phyloP scores from a whole-genome alignment of 2,329 filamentous ascomycete genomes.

The Trichoderma aggressivum region DNA sequence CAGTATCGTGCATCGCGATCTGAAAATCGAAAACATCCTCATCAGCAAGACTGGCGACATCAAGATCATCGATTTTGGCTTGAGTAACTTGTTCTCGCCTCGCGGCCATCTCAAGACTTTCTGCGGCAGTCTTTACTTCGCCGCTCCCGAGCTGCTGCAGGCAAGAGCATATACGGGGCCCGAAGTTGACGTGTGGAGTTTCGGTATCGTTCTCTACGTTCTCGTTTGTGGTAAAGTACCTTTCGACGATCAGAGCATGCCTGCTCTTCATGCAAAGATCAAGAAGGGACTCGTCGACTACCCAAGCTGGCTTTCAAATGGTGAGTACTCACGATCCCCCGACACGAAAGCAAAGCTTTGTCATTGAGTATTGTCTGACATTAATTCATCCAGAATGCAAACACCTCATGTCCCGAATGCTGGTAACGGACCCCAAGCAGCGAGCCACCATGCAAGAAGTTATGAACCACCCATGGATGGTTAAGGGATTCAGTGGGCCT shows the following conservation, averaged over 20 bases:
- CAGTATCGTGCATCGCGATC: constrained; percentile 93
- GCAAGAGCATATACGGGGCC: constrained; percentile 92
- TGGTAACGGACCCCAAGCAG: constrained; percentile 88
- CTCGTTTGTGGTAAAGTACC: constrained; percentile 96
- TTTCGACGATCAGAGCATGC: constrained; percentile 99
- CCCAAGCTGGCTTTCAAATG: constrained; percentile 84
- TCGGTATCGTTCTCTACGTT: constrained; percentile 96
- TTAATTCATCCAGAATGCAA: constrained; percentile 68
- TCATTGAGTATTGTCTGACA: background rate
- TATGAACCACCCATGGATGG: constrained; percentile 93
- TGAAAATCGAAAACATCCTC: constrained; percentile 99
- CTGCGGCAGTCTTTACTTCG: constrained; percentile 96
- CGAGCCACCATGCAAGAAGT: constrained; percentile 87
- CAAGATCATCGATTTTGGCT: constrained; percentile 97
- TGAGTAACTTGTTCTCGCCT: constrained; percentile 94
- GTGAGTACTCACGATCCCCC: constrained; percentile 51
- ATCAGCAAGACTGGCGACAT: constrained; percentile 99
- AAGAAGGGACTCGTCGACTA: constrained; percentile 97
- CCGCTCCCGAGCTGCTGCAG: constrained; percentile 89
- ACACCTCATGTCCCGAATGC: constrained; percentile 87
- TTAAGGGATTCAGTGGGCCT: constrained; percentile 79
- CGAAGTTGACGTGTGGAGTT: constrained; percentile 98
- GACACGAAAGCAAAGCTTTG: background rate
- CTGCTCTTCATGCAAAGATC: constrained; percentile 95
- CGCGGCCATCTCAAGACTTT: constrained; percentile 87